Evolutionary conservation across 139 green algal species (phyloP).

Genomic region (Auxenochlorella pyrenoidosa): DNA sequence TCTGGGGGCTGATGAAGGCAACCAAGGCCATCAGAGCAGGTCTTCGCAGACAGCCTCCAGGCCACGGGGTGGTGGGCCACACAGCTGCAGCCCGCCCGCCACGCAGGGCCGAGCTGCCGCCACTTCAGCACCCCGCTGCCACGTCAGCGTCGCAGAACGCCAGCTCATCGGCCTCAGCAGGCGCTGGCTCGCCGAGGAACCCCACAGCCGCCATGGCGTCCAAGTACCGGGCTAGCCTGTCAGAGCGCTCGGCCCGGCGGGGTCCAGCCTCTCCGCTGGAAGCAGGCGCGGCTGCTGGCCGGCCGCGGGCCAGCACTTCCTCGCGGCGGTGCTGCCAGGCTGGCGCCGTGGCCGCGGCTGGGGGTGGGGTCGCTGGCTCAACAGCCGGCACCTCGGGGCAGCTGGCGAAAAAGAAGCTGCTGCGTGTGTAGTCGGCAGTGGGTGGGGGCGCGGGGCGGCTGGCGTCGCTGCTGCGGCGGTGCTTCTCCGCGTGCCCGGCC

Average conservation of each 20-base stretch:
- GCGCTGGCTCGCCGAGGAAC: background rate
- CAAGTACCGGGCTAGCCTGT: background rate
- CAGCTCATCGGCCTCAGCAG: background rate
- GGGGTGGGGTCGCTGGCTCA: background rate
- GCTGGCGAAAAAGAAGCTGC: background rate
- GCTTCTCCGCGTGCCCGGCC: background rate
- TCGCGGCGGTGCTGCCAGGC: background rate
- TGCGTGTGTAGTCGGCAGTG: background rate
- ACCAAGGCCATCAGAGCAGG: too few relatives aligned
- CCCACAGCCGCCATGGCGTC: background rate
- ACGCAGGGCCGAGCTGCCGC: background rate
- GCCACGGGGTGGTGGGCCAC: too few relatives aligned
- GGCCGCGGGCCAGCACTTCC: background rate
- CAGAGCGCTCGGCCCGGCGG: background rate
- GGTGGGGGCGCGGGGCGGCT: background rate
- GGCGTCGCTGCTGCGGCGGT: background rate
- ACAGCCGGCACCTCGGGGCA: background rate
- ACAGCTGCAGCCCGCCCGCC: too few relatives aligned
- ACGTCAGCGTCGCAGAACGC: background rate
- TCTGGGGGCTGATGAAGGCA: too few relatives aligned
- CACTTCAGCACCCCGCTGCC: background rate
- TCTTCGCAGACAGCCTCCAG: too few relatives aligned
- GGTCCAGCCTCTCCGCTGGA: background rate
- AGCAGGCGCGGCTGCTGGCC: background rate
- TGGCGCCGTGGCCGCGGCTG: background rate